Evolutionary conservation across 129 eudicot species (phyloP).

Genomic region (Centella asiatica): DNA sequence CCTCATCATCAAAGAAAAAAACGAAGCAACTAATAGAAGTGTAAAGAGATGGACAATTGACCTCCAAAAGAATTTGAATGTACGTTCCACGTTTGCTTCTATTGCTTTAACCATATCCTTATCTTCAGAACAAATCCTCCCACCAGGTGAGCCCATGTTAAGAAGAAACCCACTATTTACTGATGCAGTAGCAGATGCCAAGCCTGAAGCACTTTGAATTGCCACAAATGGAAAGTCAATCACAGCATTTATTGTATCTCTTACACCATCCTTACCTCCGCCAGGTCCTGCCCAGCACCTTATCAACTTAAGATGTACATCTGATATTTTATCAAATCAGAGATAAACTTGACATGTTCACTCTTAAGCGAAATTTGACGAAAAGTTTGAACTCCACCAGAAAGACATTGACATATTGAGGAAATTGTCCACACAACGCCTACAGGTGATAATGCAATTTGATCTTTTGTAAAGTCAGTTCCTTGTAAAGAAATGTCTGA

Average conservation of each 20-base stretch:
- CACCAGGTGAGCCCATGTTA: constrained; percentile 92
- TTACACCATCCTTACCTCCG: constrained; percentile 76
- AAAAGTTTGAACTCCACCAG: constrained; percentile 74
- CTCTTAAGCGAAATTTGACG: constrained; percentile 74
- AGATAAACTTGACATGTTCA: constrained; percentile 53
- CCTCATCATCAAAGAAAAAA: no score
- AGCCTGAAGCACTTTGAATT: constrained; percentile 54
- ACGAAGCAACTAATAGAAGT: constrained; percentile 11
- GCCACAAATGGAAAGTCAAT: constrained; percentile 95
- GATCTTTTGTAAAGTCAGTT: constrained; percentile 27
- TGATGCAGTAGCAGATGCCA: constrained; percentile 85
- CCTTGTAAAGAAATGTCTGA: constrained; percentile 30
- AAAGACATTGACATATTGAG: constrained; percentile 72
- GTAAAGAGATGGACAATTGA: constrained; percentile 10
- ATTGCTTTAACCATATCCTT: constrained; percentile 76
- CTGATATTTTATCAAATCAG: constrained; percentile 52
- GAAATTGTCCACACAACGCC: constrained; percentile 95
- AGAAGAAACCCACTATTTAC: constrained; percentile 79
- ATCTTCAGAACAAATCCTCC: constrained; percentile 70
- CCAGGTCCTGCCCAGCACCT: constrained; percentile 85
- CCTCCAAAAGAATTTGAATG: constrained; percentile 76
- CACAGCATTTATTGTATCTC: constrained; percentile 69
- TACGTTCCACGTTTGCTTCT: constrained; percentile 72
- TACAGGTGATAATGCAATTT: constrained; percentile 69
- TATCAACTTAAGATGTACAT: constrained; percentile 56